Evolutionary conservation across 805 yeast genomes (phyloP).

Genomic region (Nakazawaea ambrosiae): DNA sequence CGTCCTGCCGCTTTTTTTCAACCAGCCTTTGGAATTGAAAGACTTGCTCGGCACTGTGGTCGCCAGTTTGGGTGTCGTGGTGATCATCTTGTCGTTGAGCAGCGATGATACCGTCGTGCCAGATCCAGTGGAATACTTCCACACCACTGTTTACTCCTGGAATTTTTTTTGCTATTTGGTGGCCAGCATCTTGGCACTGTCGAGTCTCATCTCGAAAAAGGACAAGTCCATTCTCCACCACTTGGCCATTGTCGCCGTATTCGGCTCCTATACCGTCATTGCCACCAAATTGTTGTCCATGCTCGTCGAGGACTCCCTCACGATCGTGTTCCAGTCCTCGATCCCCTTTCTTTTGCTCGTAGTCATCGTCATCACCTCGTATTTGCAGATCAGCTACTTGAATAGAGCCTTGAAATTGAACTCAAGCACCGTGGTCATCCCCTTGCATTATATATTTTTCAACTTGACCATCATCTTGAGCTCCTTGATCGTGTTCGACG

Average conservation of each 20-base stretch:
- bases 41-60: conserved; percentile 32
- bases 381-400: conserved; percentile 31
- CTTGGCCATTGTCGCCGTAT: conserved; percentile 31
- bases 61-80: conserved; percentile 34
- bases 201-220: not conserved
- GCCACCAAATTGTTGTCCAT: conserved; percentile 34
- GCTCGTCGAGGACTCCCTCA: conserved; percentile 20
- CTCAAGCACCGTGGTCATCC: conserved; percentile 40
- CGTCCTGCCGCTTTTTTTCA: conserved; percentile 40
- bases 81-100: conserved; percentile 31
- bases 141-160: conserved; percentile 19
- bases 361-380: conserved; percentile 29
- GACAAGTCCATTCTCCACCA: conserved; percentile 14
- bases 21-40: conserved; percentile 26
- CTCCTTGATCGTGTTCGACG: conserved; percentile 34
- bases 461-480: conserved; percentile 35
- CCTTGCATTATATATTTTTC: conserved; percentile 42
- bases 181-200: conserved; percentile 14
- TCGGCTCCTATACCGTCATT: conserved; percentile 42
- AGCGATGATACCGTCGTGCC: conserved; percentile 12
- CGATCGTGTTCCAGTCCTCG: conserved; percentile 17
- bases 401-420: conserved; percentile 31
- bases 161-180: conserved; percentile 20
- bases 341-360: conserved; percentile 25
- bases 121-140: conserved; percentile 22